phyloP scores from a whole-genome alignment of 805 yeast species.

The Candida pseudoglaebosa region DNA sequence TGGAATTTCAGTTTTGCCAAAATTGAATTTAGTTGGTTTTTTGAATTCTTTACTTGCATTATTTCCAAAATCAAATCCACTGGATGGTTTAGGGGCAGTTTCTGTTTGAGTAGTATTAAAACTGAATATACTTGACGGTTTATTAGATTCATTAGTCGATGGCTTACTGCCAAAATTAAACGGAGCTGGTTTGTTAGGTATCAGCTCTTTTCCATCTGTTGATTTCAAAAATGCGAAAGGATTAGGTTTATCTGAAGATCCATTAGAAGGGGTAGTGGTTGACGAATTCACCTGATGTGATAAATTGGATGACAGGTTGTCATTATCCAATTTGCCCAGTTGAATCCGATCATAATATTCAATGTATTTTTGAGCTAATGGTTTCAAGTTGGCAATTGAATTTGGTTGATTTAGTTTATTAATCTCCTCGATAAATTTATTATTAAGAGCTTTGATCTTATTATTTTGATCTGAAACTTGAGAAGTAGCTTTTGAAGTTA shows the following conservation, averaged over 20 bases:
- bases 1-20: background rate
- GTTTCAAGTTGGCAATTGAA: slow-evolving; percentile 53
- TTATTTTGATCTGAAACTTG: slow-evolving; percentile 32
- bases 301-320: background rate
- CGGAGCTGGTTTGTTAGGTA: background rate
- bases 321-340: background rate
- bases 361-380: slow-evolving; percentile 55
- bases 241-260: slow-evolving; percentile 3
- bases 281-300: background rate
- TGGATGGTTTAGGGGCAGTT: background rate
- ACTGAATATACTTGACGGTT: background rate
- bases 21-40: no score
- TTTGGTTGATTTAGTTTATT: slow-evolving; percentile 36
- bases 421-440: slow-evolving; percentile 51
- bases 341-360: slow-evolving; percentile 39
- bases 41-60: no score
- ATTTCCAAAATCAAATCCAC: background rate
- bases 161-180: background rate
- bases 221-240: slow-evolving; percentile 5
- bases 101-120: background rate
- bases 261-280: background rate
- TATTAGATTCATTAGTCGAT: background rate
- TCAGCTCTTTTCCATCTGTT: background rate
- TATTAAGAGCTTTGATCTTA: slow-evolving; percentile 63
- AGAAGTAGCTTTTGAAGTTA: background rate